Evolutionary conservation across 495 filamentous ascomycete genomes (phyloP).

Genomic region (Talaromyces nanjingensis): DNA sequence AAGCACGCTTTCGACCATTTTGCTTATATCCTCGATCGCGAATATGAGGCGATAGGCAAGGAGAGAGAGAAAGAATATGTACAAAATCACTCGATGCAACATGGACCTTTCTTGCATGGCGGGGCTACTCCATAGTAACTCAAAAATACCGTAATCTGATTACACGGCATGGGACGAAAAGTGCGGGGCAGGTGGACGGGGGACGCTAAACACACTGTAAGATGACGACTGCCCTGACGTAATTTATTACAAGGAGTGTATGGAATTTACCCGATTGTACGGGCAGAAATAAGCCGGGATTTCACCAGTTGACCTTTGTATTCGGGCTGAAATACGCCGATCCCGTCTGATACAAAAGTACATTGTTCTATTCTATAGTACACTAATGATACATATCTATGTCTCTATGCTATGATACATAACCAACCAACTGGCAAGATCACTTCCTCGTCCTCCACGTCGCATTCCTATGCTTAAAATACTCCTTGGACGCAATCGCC

Average conservation of each 20-base stretch:
- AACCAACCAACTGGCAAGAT: not conserved
- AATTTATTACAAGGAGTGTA: not conserved
- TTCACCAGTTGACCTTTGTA: too few species aligned
- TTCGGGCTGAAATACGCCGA: not conserved
- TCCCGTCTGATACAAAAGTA: too few species aligned
- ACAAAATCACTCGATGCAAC: not conserved
- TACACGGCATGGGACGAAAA: not conserved
- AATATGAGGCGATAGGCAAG: not conserved
- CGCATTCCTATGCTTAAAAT: slow-evolving; percentile 43
- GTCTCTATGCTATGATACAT: not conserved
- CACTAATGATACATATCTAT: not conserved
- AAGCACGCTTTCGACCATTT: slow-evolving; percentile 65
- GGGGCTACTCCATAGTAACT: not conserved
- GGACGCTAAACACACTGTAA: not conserved
- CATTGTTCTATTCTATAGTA: too few species aligned
- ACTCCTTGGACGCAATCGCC: slow-evolving; percentile 48
- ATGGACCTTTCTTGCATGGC: not conserved
- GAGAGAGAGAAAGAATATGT: not conserved
- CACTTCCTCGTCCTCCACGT: slow-evolving; percentile 39
- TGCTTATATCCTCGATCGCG: not conserved
- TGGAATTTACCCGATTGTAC: not conserved
- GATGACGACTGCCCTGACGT: not conserved
- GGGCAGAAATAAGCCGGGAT: too few species aligned
- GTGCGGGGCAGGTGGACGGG: not conserved
- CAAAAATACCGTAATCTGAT: not conserved